These are phyloP conservation scores for Hymenoscyphus linearis DNA, from an alignment of 2,329 filamentous ascomycete species.

Conservation along the genomic window DNA sequence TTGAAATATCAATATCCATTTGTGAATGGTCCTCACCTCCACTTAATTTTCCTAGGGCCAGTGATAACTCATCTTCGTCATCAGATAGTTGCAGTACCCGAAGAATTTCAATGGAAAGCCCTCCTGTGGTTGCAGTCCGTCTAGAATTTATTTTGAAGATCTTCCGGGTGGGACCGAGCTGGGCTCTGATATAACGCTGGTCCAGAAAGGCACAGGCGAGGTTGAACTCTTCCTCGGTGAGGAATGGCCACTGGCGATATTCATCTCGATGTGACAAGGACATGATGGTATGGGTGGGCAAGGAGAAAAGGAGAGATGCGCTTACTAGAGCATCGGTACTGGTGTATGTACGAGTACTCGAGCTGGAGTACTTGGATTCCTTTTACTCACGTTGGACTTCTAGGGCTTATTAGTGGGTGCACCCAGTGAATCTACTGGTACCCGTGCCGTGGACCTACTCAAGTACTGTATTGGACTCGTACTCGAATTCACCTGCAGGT, in stretches of 20 bases:
- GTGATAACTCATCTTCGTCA: constrained; percentile 27
- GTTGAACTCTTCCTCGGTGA: constrained; percentile 57
- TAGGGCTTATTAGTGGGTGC: not conserved
- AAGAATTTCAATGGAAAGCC: constrained; percentile 29
- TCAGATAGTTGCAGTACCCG: constrained; percentile 24
- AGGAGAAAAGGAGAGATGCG: not conserved
- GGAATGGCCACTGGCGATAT: constrained; percentile 51
- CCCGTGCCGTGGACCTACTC: too few relatives aligned
- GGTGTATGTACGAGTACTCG: too few relatives aligned
- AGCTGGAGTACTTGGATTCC: too few relatives aligned
- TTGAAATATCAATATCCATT: constrained; percentile 23
- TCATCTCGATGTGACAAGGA: constrained; percentile 34
- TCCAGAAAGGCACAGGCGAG: constrained; percentile 60
- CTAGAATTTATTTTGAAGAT: constrained; percentile 51
- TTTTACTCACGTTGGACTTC: not conserved
- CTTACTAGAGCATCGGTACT: not conserved
- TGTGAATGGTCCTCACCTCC: constrained; percentile 10
- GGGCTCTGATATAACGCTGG: constrained; percentile 52
- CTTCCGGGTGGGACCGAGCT: constrained; percentile 47
- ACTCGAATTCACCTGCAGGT: too few relatives aligned
- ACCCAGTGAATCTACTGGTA: too few relatives aligned
- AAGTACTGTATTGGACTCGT: too few relatives aligned
- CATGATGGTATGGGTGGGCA: too few relatives aligned
- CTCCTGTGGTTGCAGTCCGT: constrained; percentile 25
- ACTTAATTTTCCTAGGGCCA: constrained; percentile 23